phyloP scores from a whole-genome alignment of 2,329 filamentous ascomycete genomes.

The Alternaria triticimaculans region DNA sequence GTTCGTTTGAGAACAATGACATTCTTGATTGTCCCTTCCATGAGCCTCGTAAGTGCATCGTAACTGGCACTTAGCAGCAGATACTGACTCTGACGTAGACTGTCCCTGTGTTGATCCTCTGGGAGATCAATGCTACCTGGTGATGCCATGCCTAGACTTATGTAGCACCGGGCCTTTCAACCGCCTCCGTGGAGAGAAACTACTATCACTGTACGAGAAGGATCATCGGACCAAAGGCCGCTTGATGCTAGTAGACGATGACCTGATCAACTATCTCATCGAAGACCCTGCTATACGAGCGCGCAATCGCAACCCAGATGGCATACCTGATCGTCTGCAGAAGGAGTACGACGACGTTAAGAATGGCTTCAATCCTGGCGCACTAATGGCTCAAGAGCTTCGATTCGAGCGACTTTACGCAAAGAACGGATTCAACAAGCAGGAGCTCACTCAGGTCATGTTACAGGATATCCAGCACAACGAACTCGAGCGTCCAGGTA shows the following conservation, averaged over 20 bases:
- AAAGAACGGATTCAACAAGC: constrained; percentile 19
- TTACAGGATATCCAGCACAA: constrained; percentile 15
- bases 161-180: constrained; percentile 30
- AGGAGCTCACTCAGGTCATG: constrained; percentile 5
- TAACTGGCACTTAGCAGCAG: background rate
- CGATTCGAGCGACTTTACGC: constrained; percentile 18
- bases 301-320: background rate
- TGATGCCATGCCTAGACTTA: constrained; percentile 17
- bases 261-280: constrained; percentile 22
- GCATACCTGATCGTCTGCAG: constrained; percentile 18
- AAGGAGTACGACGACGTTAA: constrained; percentile 18
- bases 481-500: background rate
- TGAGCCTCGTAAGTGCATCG: constrained; percentile 19
- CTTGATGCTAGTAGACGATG: constrained; percentile 34
- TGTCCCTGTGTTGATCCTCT: constrained; percentile 29
- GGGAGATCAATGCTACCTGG: constrained; percentile 25
- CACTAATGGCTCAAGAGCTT: constrained; percentile 23
- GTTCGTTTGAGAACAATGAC: constrained; percentile 20
- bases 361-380: constrained; percentile 14
- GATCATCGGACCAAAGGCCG: constrained; percentile 22
- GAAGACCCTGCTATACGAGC: background rate
- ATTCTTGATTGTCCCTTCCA: constrained; percentile 33
- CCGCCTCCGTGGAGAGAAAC: constrained; percentile 22
- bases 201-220: constrained; percentile 23
- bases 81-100: background rate